These are phyloP conservation scores for Salisapilia sapeloensis DNA, from an alignment of 352 stramenopile genomes.

Conservation along the genomic window DNA sequence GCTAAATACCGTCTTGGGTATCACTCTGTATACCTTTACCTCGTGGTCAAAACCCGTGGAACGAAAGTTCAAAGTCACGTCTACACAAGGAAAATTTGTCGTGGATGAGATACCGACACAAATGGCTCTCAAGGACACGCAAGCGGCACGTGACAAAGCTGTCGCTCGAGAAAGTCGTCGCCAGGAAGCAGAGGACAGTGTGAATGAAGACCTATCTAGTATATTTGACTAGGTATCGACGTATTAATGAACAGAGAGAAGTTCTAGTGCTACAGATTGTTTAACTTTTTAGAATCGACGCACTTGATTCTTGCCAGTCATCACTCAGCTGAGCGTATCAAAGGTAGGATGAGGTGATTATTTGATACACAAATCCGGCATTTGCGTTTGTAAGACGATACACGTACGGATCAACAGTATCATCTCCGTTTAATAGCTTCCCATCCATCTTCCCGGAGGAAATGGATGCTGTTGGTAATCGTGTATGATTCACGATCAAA, in stretches of 20 bases:
- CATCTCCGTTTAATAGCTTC: too few relatives aligned
- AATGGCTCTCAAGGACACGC: conserved; percentile 6
- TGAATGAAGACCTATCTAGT: conserved; percentile 10
- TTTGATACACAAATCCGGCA: too few relatives aligned
- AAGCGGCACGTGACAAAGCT: conserved; percentile 17
- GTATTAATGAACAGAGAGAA: neutral
- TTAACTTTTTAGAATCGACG: conserved; percentile 2
- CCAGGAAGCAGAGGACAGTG: conserved; percentile 15
- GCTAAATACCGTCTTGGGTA: conserved; percentile 40
- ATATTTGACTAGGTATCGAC: conserved; percentile 9
- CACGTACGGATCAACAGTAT: too few relatives aligned
- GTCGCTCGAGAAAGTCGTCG: conserved; percentile 30
- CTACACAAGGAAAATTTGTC: conserved; percentile 60
- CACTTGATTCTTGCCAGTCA: neutral
- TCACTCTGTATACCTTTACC: conserved; percentile 55
- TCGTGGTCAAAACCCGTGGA: conserved; percentile 33
- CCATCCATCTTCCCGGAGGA: too few relatives aligned
- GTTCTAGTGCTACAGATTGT: neutral
- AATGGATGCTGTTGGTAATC: too few relatives aligned
- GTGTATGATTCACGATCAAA: too few relatives aligned
- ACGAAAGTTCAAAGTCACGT: conserved; percentile 38
- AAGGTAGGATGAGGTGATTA: too few relatives aligned
- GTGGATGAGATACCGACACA: conserved; percentile 42
- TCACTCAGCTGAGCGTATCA: too few relatives aligned
- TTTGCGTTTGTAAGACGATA: too few relatives aligned